phyloP scores from a whole-genome alignment of 176 grass and related monocot genomes.

The Lolium rigidum region DNA sequence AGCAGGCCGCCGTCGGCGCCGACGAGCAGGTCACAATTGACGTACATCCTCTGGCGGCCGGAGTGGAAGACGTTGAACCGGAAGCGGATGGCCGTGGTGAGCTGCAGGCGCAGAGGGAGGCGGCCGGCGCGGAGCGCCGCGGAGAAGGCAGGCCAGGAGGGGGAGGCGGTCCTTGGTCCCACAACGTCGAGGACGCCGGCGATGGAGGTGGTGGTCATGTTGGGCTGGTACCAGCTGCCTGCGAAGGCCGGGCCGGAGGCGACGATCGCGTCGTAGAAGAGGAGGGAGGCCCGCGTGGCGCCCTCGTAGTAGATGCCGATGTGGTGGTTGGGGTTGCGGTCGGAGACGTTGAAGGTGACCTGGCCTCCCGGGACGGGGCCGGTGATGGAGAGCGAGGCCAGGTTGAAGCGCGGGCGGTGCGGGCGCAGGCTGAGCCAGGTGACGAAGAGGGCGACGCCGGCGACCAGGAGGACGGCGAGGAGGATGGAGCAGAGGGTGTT shows the following conservation, averaged over 20 bases:
- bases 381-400: conserved; percentile 43
- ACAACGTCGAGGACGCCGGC: conserved; percentile 34
- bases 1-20: conserved; percentile 37
- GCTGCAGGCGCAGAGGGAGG: conserved; percentile 49
- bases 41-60: conserved; percentile 44
- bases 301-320: conserved; percentile 66
- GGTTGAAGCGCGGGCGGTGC: conserved; percentile 56
- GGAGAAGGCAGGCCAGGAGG: conserved; percentile 26
- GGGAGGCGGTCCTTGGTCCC: not conserved
- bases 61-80: conserved; percentile 46
- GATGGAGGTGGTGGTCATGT: conserved; percentile 57
- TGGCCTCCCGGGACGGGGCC: not conserved
- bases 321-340: conserved; percentile 56
- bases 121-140: conserved; percentile 14
- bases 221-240: conserved; percentile 62
- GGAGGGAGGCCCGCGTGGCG: conserved; percentile 34
- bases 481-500: conserved; percentile 64
- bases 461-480: not conserved
- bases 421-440: conserved; percentile 67
- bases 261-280: conserved; percentile 38
- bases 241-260: conserved; percentile 42
- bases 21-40: conserved; percentile 48
- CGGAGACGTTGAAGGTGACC: conserved; percentile 59
- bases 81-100: conserved; percentile 49
- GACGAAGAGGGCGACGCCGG: conserved; percentile 27